Evolutionary conservation across 176 grass and related monocot genomes (phyloP).

Genomic region (Oropetium thomaeum): DNA sequence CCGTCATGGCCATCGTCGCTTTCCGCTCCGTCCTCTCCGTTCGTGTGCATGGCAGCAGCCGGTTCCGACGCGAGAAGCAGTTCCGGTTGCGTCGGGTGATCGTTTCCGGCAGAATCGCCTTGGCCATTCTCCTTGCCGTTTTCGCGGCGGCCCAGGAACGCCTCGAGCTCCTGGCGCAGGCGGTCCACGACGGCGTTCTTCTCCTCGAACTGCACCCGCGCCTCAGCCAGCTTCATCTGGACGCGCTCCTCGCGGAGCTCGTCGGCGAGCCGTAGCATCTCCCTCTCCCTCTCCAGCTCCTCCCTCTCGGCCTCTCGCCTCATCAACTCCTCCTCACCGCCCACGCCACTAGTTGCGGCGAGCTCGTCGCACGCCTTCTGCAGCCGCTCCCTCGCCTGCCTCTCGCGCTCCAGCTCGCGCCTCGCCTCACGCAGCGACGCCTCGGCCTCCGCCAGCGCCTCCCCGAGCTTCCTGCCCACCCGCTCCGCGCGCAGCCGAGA

Average conservation of each 20-base stretch:
- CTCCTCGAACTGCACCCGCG: slow-evolving; percentile 82
- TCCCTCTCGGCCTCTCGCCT: slow-evolving; percentile 48
- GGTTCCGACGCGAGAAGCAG: not conserved
- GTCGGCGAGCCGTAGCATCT: slow-evolving; percentile 78
- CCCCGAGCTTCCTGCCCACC: slow-evolving; percentile 52
- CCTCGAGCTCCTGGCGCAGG: slow-evolving; percentile 63
- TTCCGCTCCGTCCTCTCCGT: not conserved
- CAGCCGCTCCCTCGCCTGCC: slow-evolving; percentile 47
- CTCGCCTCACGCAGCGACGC: slow-evolving; percentile 32
- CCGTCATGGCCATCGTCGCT: no score
- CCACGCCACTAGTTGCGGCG: slow-evolving; percentile 30
- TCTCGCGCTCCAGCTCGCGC: slow-evolving; percentile 62
- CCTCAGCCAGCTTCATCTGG: slow-evolving; percentile 84
- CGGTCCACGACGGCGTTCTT: slow-evolving; percentile 72
- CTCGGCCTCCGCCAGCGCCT: slow-evolving; percentile 43
- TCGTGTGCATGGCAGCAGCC: slow-evolving; percentile 1
- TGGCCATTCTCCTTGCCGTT: not conserved
- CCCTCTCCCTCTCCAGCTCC: slow-evolving; percentile 64
- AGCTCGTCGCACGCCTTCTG: slow-evolving; percentile 68
- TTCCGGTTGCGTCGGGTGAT: no score
- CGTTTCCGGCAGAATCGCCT: no score
- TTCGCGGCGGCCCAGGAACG: slow-evolving; percentile 38
- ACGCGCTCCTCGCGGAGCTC: slow-evolving; percentile 85
- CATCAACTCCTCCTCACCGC: slow-evolving; percentile 53
- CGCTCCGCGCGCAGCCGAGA: slow-evolving; percentile 54